phyloP scores from a whole-genome alignment of 1,139 yeast genomes.

The Magnusiomyces suaveolens region DNA sequence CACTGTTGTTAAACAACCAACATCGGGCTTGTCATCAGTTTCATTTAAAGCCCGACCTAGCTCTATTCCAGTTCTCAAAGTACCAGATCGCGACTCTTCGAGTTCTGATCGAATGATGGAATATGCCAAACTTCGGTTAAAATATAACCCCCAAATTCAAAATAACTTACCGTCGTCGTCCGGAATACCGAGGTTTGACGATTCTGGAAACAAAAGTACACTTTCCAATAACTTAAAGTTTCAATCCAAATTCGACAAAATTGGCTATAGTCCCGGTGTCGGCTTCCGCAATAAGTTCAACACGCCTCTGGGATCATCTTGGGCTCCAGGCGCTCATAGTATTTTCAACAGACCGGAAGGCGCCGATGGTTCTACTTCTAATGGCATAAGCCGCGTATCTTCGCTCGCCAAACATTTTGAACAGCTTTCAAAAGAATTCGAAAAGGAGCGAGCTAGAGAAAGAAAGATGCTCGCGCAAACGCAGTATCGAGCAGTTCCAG shows the following conservation, averaged over 20 bases:
- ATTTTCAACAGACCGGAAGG: not conserved
- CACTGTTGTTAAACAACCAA: not conserved
- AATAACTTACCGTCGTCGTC: not conserved
- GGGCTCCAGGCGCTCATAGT: not conserved
- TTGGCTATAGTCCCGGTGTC: not conserved
- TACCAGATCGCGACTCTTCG: not conserved
- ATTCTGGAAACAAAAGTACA: not conserved
- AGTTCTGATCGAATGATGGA: slow-evolving; percentile 5
- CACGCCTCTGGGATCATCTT: not conserved
- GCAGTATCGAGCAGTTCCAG: slow-evolving; percentile 64
- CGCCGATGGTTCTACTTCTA: not conserved
- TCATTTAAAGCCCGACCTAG: slow-evolving; percentile 7
- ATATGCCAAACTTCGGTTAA: slow-evolving; percentile 2
- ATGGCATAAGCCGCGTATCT: slow-evolving; percentile 24
- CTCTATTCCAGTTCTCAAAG: slow-evolving; percentile 10
- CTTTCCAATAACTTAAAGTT: slow-evolving; percentile 2
- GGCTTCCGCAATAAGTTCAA: not conserved
- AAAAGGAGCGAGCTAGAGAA: slow-evolving; percentile 75
- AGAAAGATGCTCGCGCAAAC: slow-evolving; percentile 51
- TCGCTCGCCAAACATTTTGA: slow-evolving; percentile 52
- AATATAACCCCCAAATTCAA: not conserved
- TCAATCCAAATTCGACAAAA: slow-evolving; percentile 4
- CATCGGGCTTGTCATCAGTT: not conserved
- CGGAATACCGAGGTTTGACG: not conserved
- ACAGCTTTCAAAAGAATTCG: slow-evolving; percentile 75